phyloP scores from a whole-genome alignment of 208 protist species.

The Porcisia deanei region DNA sequence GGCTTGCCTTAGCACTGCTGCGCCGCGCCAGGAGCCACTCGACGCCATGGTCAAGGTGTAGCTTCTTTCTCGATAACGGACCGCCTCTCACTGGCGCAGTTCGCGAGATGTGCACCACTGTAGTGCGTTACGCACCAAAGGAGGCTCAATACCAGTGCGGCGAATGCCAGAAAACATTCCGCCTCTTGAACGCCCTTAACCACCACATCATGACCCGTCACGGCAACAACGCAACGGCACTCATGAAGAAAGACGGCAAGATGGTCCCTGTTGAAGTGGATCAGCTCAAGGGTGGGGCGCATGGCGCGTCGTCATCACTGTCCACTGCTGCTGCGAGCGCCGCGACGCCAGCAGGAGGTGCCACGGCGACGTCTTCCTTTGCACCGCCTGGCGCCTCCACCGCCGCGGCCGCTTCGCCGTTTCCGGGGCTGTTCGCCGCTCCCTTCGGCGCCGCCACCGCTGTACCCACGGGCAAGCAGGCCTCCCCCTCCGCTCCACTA shows the following conservation, averaged over 20 bases:
- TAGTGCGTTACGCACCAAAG: conserved; percentile 10
- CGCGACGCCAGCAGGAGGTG: conserved; percentile 1
- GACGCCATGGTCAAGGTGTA: background rate
- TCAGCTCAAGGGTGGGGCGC: conserved; percentile 15
- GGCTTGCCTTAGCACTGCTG: conserved; percentile 2
- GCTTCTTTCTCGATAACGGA: background rate
- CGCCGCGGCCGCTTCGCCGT: conserved; percentile 4
- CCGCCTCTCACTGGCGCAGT: background rate
- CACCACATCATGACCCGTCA: conserved; percentile 91
- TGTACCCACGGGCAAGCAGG: background rate
- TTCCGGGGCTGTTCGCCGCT: conserved; percentile 24
- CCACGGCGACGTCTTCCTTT: background rate
- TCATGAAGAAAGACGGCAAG: conserved; percentile 58
- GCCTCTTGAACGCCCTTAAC: conserved; percentile 84
- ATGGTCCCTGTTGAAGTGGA: conserved; percentile 43
- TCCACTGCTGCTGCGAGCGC: conserved; percentile 8
- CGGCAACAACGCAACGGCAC: conserved; percentile 65
- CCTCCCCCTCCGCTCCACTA: background rate
- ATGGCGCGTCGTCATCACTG: conserved; percentile 1
- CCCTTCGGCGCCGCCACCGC: conserved; percentile 24
- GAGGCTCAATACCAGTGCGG: conserved; percentile 69
- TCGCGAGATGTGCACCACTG: conserved; percentile 28
- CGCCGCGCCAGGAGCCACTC: background rate
- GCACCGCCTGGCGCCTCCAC: background rate
- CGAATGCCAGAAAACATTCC: conserved; percentile 84